Evolutionary conservation across 2,329 filamentous ascomycete genomes (phyloP), one percentile per base, ranked within the genome.

Genomic region (Colletotrichum tabaci): DNA sequence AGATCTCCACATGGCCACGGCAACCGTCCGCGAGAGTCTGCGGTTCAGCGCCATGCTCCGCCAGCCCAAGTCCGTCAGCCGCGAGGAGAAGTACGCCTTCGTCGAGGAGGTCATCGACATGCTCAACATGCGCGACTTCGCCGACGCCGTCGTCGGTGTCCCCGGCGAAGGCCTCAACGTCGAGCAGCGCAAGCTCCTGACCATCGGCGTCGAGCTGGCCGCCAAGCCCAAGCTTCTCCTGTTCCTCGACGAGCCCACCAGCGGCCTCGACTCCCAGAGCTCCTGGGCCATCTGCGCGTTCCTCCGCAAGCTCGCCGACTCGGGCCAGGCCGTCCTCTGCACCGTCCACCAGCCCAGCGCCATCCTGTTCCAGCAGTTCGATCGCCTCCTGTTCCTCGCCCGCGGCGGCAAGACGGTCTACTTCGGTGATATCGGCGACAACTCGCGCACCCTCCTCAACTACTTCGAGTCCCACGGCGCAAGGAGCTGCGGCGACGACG

Each of bases 381-480:
- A 92, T 72, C 86, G 87, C 1, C 81, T 92, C 2, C 82, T 92
- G 0, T 90, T 93, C 80, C 84, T 93, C 3, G 89, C 90, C 10
- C 86, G 84, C 67, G 91, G 91, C 47, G 91, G 91, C 1, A 89
- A 86, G 77, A 92, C 90, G 0, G 90, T 93, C 0, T 93, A 93
- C 76, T 93, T 93, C 78, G 91, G 91, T 9, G 85, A 92, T 2
- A 89, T 93, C 50, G 91, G 91, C 0, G 76, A 87, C 0, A 87
- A 90, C 74, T 91, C 90, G 0, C 81, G 82, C 3, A 89, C 83
- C 0, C 79, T 93, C 61, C 84, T 89, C 1, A 82, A 84, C 50
- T 92, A 92, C 79, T 95, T 95, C 70, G 88, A 91, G 77, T 76
- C 80, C 13, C 88, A 92, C 66, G 92, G 92, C 5, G 91, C 89